Conservation (phyloP, 257 asterid species). For the Solanum tacnaense region DNA sequence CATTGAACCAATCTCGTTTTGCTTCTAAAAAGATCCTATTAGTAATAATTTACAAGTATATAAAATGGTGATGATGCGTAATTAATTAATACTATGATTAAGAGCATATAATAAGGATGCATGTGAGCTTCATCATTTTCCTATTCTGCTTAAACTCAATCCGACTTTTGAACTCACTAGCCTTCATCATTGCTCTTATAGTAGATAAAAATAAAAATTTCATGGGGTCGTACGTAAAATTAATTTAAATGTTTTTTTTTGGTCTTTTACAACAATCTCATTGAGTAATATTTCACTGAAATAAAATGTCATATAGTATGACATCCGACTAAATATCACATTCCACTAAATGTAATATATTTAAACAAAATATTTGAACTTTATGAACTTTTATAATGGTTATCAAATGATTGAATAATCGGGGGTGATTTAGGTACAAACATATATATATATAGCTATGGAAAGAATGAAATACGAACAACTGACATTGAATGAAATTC, state of each 20-base stretch:
- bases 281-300: not conserved
- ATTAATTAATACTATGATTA: not conserved
- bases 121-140: constrained; percentile 2
- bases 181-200: not conserved
- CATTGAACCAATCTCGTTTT: not conserved
- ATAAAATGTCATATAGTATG: not conserved
- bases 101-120: not conserved
- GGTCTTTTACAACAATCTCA: not conserved
- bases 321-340: not conserved
- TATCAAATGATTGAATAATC: not conserved
- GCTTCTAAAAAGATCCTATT: not conserved
- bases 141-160: not conserved
- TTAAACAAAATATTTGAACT: not conserved
- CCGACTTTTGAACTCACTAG: not conserved
- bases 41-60: not conserved
- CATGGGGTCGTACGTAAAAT: not conserved
- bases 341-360: not conserved
- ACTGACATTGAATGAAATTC: not conserved
- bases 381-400: not conserved
- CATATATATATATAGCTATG: not conserved
- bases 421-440: not conserved
- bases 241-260: not conserved
- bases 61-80: not conserved
- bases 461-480: not conserved
- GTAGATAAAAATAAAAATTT: not conserved